Percentiles rank a stretch among this genome's conserved stretches.
Conservation (phyloP, 768 basidiomycete genomes). For the Dendrothele bispora region DNA sequence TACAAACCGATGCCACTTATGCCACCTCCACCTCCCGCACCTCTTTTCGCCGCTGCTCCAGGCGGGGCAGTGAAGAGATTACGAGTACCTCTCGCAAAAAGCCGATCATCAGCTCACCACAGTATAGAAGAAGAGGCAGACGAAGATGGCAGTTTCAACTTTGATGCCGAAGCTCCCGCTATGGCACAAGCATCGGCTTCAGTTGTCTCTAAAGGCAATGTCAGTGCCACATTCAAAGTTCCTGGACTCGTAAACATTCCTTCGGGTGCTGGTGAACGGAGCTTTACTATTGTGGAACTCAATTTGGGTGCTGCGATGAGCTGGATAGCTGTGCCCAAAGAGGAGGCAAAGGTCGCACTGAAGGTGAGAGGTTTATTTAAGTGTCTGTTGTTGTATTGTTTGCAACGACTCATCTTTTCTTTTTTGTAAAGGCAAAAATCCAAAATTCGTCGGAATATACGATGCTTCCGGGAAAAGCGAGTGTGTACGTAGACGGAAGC, state of each 20-base stretch:
- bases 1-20: not conserved
- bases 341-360: constrained; percentile 30
- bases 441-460: constrained; percentile 40
- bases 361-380: constrained; percentile 20
- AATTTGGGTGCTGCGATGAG: constrained; percentile 30
- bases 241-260: constrained; percentile 33
- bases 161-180: not conserved
- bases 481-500: constrained; percentile 43
- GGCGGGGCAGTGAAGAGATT: not conserved
- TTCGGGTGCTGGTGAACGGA: constrained; percentile 27
- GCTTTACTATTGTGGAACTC: constrained; percentile 32
- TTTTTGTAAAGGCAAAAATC: constrained; percentile 30
- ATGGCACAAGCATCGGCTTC: not conserved
- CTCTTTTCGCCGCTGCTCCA: not conserved
- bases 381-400: not conserved
- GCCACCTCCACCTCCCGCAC: not conserved
- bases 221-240: constrained; percentile 32
- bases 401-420: too few species aligned
- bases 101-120: not conserved
- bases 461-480: constrained; percentile 33
- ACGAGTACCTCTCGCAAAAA: not conserved
- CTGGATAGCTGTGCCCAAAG: constrained; percentile 37
- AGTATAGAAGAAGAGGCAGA: not conserved
- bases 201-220: constrained; percentile 26
- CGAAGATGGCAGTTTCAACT: constrained; percentile 5